Evolutionary conservation across 306 rosid genomes (phyloP).

Genomic region (Trifolium subterraneum): DNA sequence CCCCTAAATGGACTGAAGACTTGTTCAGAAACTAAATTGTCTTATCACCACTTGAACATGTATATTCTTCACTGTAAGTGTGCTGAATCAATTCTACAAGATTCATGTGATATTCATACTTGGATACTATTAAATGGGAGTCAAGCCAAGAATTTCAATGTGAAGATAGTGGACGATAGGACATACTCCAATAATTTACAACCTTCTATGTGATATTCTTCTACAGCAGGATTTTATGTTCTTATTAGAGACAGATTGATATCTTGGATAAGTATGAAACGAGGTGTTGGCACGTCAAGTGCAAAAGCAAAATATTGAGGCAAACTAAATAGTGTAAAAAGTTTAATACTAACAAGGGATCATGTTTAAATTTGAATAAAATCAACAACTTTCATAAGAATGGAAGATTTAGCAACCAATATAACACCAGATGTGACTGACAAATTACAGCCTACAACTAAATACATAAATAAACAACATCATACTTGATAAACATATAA

Average conservation of each 20-base stretch:
- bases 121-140: not conserved
- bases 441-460: conserved; percentile 25
- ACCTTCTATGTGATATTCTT: not conserved
- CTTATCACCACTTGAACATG: not conserved
- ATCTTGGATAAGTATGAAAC: conserved; percentile 7
- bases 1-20: not conserved
- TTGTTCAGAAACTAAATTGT: conserved; percentile 8
- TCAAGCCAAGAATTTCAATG: not conserved
- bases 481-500: conserved; percentile 15
- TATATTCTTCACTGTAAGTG: not conserved
- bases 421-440: conserved; percentile 3
- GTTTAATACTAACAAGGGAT: conserved; percentile 2
- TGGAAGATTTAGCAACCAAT: conserved; percentile 20
- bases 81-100: conserved; percentile 24
- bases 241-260: not conserved
- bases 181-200: conserved; percentile 7
- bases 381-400: conserved; percentile 21
- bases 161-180: conserved; percentile 20
- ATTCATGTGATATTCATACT: not conserved
- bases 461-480: conserved; percentile 21
- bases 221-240: conserved; percentile 3
- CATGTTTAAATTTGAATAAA: conserved; percentile 20
- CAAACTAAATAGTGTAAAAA: not conserved
- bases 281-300: not conserved
- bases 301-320: not conserved